A percentile compares a stretch with the other conserved stretches of the same genome.
Evolutionary conservation across 352 stramenopile species (phyloP).

Genomic region (Pythium biforme): DNA sequence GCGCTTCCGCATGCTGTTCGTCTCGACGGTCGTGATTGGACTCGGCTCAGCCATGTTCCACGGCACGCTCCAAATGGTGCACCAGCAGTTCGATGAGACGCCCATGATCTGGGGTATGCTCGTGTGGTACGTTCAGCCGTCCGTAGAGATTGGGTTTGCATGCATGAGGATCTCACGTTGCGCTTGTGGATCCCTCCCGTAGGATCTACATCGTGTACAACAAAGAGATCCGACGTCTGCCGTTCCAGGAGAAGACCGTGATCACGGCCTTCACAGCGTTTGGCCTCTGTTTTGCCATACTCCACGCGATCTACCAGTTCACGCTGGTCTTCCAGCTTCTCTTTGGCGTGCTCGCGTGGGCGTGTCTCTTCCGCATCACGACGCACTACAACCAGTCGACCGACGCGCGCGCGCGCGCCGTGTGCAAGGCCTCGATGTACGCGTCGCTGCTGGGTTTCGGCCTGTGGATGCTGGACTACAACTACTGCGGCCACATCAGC

Average conservation of each 20-base stretch:
- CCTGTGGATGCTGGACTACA: slow-evolving; percentile 77
- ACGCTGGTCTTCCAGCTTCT: slow-evolving; percentile 69
- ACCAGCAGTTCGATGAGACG: slow-evolving; percentile 82
- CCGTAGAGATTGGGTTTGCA: not conserved
- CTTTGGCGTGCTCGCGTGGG: slow-evolving; percentile 51
- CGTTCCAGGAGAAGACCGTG: slow-evolving; percentile 37
- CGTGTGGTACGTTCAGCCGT: slow-evolving; percentile 40
- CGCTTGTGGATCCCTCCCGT: no score
- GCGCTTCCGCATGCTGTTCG: slow-evolving; percentile 70
- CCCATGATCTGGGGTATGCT: slow-evolving; percentile 85
- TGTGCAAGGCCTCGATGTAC: slow-evolving; percentile 57
- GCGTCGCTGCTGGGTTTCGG: slow-evolving; percentile 56
- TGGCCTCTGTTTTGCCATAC: slow-evolving; percentile 55
- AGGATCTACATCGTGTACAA: slow-evolving; percentile 80
- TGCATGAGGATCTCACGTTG: not conserved
- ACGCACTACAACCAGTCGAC: slow-evolving; percentile 51
- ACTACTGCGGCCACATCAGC: slow-evolving; percentile 57
- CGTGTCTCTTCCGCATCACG: slow-evolving; percentile 45
- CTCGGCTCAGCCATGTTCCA: slow-evolving; percentile 87
- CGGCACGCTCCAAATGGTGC: slow-evolving; percentile 74
- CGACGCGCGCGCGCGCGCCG: slow-evolving; percentile 41
- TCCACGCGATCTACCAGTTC: slow-evolving; percentile 78
- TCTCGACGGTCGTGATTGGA: slow-evolving; percentile 75
- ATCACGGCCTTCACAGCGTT: slow-evolving; percentile 45
- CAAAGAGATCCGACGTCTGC: slow-evolving; percentile 58